phyloP scores from a whole-genome alignment of 1,284 basidiomycete species.

The Stygiomarasmius scandens region DNA sequence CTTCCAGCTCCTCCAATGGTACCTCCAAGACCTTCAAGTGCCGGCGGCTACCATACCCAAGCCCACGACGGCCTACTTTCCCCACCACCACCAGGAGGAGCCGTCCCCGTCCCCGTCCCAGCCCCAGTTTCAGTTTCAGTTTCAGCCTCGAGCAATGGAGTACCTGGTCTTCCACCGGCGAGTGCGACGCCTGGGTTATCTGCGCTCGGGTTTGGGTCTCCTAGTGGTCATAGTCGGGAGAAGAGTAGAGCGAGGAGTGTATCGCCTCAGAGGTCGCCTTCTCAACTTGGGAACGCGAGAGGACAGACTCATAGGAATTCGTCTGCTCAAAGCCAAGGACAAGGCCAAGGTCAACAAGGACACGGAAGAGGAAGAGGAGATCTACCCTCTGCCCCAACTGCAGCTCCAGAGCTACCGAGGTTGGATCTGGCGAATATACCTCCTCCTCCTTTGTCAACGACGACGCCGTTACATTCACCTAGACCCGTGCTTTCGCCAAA shows the following conservation, averaged over 20 bases:
- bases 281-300: background rate
- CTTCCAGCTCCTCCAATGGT: conserved; percentile 5
- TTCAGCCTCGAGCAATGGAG: background rate
- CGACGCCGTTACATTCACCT: conserved; percentile 53
- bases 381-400: no score
- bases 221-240: no score
- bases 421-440: conserved; percentile 42
- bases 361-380: no score
- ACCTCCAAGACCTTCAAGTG: conserved; percentile 17
- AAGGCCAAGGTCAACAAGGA: no score
- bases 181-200: background rate
- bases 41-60: background rate
- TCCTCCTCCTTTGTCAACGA: conserved; percentile 36
- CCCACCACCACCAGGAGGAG: background rate
- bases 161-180: background rate
- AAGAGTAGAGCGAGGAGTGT: background rate
- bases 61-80: background rate
- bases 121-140: no score
- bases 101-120: no score
- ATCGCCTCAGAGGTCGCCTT: background rate
- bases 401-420: conserved; percentile 35
- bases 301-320: conserved; percentile 13
- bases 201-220: background rate
- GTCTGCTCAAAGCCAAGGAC: conserved; percentile 27
- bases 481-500: conserved; percentile 64